These are phyloP conservation scores for Saturnispora zaruensis DNA, from an alignment of 805 yeast genomes.

Conservation along the genomic window DNA sequence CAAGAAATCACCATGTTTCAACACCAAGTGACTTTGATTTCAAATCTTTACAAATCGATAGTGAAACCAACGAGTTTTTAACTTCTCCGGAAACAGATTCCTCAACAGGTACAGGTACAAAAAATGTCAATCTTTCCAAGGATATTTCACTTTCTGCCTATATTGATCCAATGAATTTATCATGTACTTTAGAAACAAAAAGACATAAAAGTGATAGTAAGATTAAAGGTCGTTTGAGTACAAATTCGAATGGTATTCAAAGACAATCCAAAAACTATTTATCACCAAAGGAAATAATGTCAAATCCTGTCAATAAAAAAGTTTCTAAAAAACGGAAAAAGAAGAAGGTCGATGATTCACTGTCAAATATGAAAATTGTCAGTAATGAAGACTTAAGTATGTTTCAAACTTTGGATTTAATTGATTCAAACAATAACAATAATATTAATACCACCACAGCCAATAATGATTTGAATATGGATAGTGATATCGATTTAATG, in stretches of 20 bases:
- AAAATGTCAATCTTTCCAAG: constrained; percentile 1
- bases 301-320: neutral
- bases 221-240: constrained; percentile 1
- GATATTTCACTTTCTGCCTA: neutral
- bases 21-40: neutral
- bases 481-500: constrained; percentile 3
- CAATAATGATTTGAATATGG: neutral
- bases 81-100: constrained; percentile 8
- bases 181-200: constrained; percentile 25
- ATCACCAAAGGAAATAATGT: constrained; percentile 8
- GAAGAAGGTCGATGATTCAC: neutral
- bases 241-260: neutral
- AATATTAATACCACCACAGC: neutral
- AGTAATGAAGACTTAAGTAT: neutral
- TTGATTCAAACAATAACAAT: neutral
- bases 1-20: neutral
- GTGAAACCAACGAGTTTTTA: neutral
- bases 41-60: neutral
- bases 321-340: constrained; percentile 2
- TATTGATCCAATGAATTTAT: constrained; percentile 26
- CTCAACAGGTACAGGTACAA: constrained; percentile 6
- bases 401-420: neutral
- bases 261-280: neutral
- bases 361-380: neutral
- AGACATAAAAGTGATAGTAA: constrained; percentile 17